These are phyloP conservation scores for Harringtonia lauricola DNA, from an alignment of 2,329 filamentous ascomycete species.

Conservation along the genomic window DNA sequence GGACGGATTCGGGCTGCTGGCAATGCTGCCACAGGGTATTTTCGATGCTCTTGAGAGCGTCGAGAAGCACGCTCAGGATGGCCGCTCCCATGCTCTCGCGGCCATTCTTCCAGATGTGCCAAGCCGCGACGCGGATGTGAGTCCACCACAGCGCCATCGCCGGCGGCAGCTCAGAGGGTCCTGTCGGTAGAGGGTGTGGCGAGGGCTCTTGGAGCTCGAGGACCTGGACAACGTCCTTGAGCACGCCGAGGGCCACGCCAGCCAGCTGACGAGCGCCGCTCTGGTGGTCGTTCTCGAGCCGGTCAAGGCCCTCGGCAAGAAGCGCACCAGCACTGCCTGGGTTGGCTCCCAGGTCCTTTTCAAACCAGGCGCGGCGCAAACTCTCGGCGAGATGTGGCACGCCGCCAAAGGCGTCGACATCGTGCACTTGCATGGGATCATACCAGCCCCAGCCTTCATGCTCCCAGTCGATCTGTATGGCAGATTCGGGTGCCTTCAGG, in stretches of 20 bases:
- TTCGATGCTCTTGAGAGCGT: slow-evolving; percentile 30
- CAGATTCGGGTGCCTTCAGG: slow-evolving; percentile 31
- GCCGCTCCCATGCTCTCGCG: slow-evolving; percentile 56
- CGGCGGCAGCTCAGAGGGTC: neutral
- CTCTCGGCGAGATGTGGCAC: slow-evolving; percentile 49
- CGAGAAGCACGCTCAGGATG: slow-evolving; percentile 38
- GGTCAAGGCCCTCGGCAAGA: slow-evolving; percentile 33
- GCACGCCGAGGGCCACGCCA: slow-evolving; percentile 34
- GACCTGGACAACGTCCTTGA: slow-evolving; percentile 32
- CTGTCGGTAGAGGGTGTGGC: neutral
- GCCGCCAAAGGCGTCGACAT: slow-evolving; percentile 32
- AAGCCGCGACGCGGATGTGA: slow-evolving; percentile 42
- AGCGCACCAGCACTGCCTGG: slow-evolving; percentile 26
- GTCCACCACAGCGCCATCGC: slow-evolving; percentile 39
- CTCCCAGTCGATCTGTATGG: slow-evolving; percentile 50
- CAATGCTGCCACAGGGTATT: slow-evolving; percentile 15
- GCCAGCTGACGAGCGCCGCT: slow-evolving; percentile 51
- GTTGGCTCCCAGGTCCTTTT: slow-evolving; percentile 33
- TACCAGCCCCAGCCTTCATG: slow-evolving; percentile 49
- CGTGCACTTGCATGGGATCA: slow-evolving; percentile 36
- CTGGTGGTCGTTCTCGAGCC: slow-evolving; percentile 42
- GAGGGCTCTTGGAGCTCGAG: slow-evolving; percentile 14
- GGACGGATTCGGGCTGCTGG: slow-evolving; percentile 5
- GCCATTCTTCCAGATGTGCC: slow-evolving; percentile 55
- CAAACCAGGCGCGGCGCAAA: slow-evolving; percentile 47